A percentile compares a stretch with the other conserved stretches of the same genome.
Conservation (phyloP, 1,284 basidiomycete genomes). For the Cutaneotrichosporon sp. region DNA sequence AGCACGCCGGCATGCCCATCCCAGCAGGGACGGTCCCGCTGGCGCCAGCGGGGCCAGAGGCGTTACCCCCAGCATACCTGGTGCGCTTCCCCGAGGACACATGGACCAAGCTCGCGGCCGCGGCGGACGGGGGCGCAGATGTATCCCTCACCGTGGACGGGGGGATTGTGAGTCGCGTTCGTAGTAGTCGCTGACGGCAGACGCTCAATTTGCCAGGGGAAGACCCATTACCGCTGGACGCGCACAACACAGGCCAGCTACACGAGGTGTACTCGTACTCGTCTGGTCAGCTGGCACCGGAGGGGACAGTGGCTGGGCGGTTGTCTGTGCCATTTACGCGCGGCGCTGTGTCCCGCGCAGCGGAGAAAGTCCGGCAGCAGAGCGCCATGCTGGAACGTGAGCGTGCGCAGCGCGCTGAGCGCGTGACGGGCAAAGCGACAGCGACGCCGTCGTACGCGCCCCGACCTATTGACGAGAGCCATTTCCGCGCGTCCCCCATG, state of each 20-base stretch:
- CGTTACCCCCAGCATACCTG: slow-evolving; percentile 25
- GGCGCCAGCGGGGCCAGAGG: slow-evolving; percentile 6
- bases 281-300: slow-evolving; percentile 15
- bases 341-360: slow-evolving; percentile 21
- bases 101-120: slow-evolving; percentile 24
- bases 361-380: slow-evolving; percentile 30
- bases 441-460: background rate
- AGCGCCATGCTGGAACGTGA: slow-evolving; percentile 27
- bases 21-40: slow-evolving; percentile 22
- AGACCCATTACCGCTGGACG: slow-evolving; percentile 23
- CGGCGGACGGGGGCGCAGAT: slow-evolving; percentile 8
- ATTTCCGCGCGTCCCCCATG: slow-evolving; percentile 3
- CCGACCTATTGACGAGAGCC: background rate
- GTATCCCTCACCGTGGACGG: slow-evolving; percentile 26
- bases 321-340: slow-evolving; percentile 30
- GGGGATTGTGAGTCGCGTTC: slow-evolving; percentile 22
- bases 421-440: slow-evolving; percentile 20
- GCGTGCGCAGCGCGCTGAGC: slow-evolving; percentile 25
- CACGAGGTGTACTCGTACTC: slow-evolving; percentile 29
- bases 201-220: slow-evolving; percentile 25
- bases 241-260: slow-evolving; percentile 18
- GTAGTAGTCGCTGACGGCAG: slow-evolving; percentile 14
- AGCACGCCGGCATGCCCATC: slow-evolving; percentile 18
- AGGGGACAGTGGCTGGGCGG: slow-evolving; percentile 37
- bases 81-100: slow-evolving; percentile 37